Evolutionary conservation across 164 flowering plant species (phyloP).

Genomic region (Berberis vulgaris): DNA sequence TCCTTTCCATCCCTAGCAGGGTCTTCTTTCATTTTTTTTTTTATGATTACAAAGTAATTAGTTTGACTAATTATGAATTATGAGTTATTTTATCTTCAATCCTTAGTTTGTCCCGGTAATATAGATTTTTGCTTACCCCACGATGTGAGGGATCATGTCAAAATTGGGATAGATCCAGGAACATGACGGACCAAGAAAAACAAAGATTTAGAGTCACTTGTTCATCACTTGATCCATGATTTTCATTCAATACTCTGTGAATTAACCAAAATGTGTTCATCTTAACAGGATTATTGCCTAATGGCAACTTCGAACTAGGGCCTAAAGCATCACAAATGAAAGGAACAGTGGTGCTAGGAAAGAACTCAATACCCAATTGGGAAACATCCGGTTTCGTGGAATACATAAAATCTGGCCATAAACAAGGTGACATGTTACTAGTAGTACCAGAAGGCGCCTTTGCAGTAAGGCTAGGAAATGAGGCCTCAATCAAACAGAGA

Average conservation of each 20-base stretch:
- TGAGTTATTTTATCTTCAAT: too few relatives aligned
- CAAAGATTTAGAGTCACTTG: too few relatives aligned
- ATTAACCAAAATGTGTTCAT: not conserved
- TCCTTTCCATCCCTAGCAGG: too few relatives aligned
- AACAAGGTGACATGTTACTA: constrained; percentile 81
- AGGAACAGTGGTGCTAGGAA: constrained; percentile 46
- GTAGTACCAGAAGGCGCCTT: constrained; percentile 72
- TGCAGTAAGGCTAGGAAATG: constrained; percentile 77
- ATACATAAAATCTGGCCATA: constrained; percentile 76
- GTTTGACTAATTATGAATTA: too few relatives aligned
- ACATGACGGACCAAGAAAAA: too few relatives aligned
- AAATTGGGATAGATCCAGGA: too few relatives aligned
- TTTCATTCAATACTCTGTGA: not conserved
- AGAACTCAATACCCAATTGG: constrained; percentile 62
- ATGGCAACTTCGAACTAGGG: constrained; percentile 74
- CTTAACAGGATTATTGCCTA: constrained; percentile 59
- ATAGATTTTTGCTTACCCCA: too few relatives aligned
- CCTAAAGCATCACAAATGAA: constrained; percentile 55
- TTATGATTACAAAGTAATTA: too few relatives aligned
- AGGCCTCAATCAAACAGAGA: constrained; percentile 61
- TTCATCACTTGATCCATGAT: too few relatives aligned
- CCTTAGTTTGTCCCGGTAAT: too few relatives aligned
- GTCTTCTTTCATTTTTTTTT: too few relatives aligned
- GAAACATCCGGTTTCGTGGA: constrained; percentile 62
- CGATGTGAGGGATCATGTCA: too few relatives aligned